Conservation (phyloP, 169 alveolate genomes). For the Eimeria sp. region DNA sequence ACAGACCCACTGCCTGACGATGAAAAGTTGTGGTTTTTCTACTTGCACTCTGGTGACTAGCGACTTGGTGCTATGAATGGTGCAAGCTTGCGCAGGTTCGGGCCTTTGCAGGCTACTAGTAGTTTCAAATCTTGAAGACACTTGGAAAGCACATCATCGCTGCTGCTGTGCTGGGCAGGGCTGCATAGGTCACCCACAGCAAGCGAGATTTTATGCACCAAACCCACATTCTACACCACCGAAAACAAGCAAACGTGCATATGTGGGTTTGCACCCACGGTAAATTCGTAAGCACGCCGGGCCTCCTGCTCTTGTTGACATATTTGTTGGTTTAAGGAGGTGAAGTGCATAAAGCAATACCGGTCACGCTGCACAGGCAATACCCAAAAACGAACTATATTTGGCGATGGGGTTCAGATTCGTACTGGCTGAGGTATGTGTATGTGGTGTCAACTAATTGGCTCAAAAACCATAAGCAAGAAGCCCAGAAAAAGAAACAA, state of each 20-base stretch:
- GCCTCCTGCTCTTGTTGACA: not conserved
- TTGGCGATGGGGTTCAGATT: not conserved
- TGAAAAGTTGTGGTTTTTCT: no score
- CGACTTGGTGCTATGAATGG: no score
- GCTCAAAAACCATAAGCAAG: not conserved
- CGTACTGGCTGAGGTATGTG: not conserved
- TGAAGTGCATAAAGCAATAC: not conserved
- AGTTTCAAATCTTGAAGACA: not conserved
- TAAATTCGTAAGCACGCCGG: not conserved
- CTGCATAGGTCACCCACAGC: not conserved
- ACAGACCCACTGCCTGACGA: no score
- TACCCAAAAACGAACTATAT: not conserved
- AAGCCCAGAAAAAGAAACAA: not conserved
- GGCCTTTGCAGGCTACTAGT: no score
- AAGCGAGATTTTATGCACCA: not conserved
- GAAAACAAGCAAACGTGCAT: not conserved
- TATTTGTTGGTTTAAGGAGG: not conserved
- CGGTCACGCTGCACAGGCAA: not conserved
- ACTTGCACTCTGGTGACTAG: no score
- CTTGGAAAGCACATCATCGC: not conserved
- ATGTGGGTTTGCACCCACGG: not conserved
- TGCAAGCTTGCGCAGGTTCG: no score
- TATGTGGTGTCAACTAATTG: not conserved
- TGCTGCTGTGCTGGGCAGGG: not conserved
- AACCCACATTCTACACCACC: not conserved